These are phyloP conservation scores for Lichtheimia corymbifera DNA, from an alignment of 371 early-diverging fungal genomes.

Conservation along the genomic window DNA sequence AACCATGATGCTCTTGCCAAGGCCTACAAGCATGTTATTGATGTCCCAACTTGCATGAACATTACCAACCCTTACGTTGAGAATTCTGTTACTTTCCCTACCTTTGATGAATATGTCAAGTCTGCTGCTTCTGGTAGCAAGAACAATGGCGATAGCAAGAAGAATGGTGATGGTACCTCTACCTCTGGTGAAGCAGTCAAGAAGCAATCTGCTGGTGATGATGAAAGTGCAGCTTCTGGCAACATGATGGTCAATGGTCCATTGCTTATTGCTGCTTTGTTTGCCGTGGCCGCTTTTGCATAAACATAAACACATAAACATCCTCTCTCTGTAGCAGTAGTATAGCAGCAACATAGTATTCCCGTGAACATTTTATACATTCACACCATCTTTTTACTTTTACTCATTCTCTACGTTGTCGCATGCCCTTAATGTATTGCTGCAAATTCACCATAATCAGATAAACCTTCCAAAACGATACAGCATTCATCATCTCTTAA, in stretches of 20 bases:
- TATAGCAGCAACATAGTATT: too few species aligned
- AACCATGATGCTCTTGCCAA: conserved; percentile 38
- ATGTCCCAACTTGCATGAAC: conserved; percentile 52
- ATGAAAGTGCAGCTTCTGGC: not conserved
- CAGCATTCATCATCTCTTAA: too few species aligned
- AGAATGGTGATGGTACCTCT: not conserved
- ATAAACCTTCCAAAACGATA: too few species aligned
- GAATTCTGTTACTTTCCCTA: conserved; percentile 27
- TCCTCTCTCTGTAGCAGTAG: too few species aligned
- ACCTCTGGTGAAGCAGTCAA: not conserved
- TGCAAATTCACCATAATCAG: too few species aligned
- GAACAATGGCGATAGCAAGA: conserved; percentile 6
- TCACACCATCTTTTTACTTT: too few species aligned
- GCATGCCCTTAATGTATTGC: too few species aligned
- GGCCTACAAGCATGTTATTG: conserved; percentile 46
- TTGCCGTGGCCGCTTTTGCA: conserved; percentile 4
- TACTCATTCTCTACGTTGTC: too few species aligned
- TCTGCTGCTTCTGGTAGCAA: conserved; percentile 10
- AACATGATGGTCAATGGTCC: conserved; percentile 1
- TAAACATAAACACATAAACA: conserved; percentile 2
- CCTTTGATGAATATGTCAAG: conserved; percentile 23
- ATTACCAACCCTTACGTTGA: conserved; percentile 51
- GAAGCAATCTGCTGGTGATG: not conserved
- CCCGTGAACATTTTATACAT: too few species aligned
- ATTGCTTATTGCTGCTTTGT: conserved; percentile 10